These are phyloP conservation scores for Penicillium sp. DNA, from an alignment of 2,329 filamentous ascomycete genomes.

Conservation along the genomic window DNA sequence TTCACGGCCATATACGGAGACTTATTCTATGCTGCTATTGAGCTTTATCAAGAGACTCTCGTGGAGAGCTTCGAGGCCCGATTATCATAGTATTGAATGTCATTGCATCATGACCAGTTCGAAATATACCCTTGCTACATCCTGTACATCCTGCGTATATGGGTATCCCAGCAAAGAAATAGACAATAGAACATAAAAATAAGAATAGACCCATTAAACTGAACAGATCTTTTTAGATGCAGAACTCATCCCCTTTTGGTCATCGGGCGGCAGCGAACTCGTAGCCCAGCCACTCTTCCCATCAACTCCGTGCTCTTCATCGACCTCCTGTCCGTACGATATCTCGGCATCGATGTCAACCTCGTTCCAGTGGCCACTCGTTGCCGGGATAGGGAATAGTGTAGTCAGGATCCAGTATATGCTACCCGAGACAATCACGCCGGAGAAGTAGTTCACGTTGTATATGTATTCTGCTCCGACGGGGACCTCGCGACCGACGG, in stretches of 20 bases:
- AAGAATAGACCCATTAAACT: neutral
- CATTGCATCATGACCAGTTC: conserved; percentile 9
- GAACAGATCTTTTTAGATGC: conserved; percentile 14
- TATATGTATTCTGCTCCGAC: conserved; percentile 79
- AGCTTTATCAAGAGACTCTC: neutral
- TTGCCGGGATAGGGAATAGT: conserved; percentile 67
- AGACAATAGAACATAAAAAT: neutral
- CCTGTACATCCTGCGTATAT: conserved; percentile 7
- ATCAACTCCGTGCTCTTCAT: conserved; percentile 24
- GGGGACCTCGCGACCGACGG: conserved; percentile 67
- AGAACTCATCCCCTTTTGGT: conserved; percentile 23
- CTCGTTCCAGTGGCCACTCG: conserved; percentile 72
- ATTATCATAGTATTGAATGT: conserved; percentile 9
- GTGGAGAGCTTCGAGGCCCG: neutral
- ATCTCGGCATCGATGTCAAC: conserved; percentile 47
- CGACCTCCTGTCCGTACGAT: conserved; percentile 33
- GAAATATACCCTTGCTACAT: neutral
- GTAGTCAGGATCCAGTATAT: conserved; percentile 69
- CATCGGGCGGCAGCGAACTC: conserved; percentile 11
- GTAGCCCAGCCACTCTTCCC: conserved; percentile 6
- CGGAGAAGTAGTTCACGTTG: conserved; percentile 84
- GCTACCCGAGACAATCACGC: conserved; percentile 64
- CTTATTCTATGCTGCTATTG: too few relatives aligned
- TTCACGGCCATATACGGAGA: too few relatives aligned
- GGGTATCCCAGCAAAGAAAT: neutral